Percentiles rank a stretch among this genome's conserved stretches.
phyloP scores from a whole-genome alignment of 169 alveolate genomes.

The Eimeria brunetti region DNA sequence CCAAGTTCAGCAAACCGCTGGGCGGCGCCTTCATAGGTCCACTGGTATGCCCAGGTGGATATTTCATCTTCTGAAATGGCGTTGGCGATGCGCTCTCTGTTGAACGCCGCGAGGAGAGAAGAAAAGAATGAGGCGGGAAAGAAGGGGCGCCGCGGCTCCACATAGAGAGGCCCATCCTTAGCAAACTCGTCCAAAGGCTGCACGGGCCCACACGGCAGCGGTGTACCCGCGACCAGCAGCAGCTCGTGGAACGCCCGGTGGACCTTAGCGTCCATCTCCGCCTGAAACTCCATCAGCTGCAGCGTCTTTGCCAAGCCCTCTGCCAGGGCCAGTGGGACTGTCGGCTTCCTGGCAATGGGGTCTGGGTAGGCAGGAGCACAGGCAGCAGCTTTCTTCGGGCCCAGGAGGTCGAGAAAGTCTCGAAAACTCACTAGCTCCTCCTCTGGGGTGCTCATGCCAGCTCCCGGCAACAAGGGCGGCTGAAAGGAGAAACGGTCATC shows the following conservation, averaged over 20 bases:
- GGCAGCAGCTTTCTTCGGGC: background rate
- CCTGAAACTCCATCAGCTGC: conserved; percentile 1
- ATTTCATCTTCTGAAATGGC: background rate
- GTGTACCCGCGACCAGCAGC: conserved; percentile 2
- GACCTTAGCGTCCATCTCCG: conserved; percentile 26
- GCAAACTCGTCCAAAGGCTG: conserved; percentile 28
- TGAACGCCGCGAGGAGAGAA: background rate
- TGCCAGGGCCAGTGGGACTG: conserved; percentile 1
- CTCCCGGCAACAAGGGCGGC: background rate
- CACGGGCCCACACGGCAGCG: conserved; percentile 26
- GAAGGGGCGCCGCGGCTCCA: conserved; percentile 25
- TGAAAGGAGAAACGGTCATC: background rate
- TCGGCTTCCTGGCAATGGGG: background rate
- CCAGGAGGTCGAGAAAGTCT: conserved; percentile 6
- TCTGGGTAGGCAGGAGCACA: background rate
- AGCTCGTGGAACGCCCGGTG: conserved; percentile 30
- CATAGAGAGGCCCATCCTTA: conserved; percentile 16
- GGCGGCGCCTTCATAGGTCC: conserved; percentile 34
- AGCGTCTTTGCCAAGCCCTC: background rate
- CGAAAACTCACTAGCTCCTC: conserved; percentile 20
- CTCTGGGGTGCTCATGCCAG: background rate
- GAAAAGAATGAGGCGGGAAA: conserved; percentile 3
- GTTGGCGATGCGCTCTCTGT: background rate
- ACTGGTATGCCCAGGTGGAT: conserved; percentile 36
- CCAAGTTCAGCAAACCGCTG: background rate